Conservation (phyloP, 768 basidiomycete species). For the Porpolomopsis calyptriformis region DNA sequence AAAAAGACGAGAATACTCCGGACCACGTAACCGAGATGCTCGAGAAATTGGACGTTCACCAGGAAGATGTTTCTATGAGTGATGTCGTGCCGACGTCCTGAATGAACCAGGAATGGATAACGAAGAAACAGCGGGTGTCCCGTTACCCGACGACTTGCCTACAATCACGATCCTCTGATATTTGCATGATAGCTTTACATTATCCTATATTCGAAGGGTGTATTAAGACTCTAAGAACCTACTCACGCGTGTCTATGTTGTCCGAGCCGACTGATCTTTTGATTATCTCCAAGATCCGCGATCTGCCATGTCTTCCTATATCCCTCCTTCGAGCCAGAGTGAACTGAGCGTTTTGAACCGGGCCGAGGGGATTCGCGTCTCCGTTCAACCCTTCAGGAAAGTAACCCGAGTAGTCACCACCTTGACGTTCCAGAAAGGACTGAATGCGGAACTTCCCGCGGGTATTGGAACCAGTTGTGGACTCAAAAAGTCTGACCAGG, state of each 20-base stretch:
- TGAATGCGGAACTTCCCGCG: constrained; percentile 5
- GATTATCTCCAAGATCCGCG: constrained; percentile 31
- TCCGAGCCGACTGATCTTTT: constrained; percentile 9
- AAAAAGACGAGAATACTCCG: neutral
- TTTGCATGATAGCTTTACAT: no score
- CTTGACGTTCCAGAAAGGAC: constrained; percentile 20
- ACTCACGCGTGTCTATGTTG: neutral
- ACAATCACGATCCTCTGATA: neutral
- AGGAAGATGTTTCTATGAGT: neutral
- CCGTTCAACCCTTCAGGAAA: constrained; percentile 20
- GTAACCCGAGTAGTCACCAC: constrained; percentile 44
- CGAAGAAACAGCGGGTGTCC: neutral
- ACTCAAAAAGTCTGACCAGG: neutral
- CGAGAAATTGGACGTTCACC: neutral
- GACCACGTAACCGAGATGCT: neutral
- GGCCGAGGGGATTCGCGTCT: constrained; percentile 25
- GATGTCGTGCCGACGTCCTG: no score
- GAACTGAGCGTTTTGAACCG: constrained; percentile 33
- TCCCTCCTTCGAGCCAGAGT: constrained; percentile 34
- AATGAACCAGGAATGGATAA: neutral
- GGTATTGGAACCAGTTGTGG: neutral
- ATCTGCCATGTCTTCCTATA: constrained; percentile 28
- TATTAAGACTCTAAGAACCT: neutral
- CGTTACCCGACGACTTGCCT: neutral
- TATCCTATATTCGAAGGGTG: no score